phyloP scores from a whole-genome alignment of 2,329 filamentous ascomycete genomes.

The Trichoderma oligosporum region DNA sequence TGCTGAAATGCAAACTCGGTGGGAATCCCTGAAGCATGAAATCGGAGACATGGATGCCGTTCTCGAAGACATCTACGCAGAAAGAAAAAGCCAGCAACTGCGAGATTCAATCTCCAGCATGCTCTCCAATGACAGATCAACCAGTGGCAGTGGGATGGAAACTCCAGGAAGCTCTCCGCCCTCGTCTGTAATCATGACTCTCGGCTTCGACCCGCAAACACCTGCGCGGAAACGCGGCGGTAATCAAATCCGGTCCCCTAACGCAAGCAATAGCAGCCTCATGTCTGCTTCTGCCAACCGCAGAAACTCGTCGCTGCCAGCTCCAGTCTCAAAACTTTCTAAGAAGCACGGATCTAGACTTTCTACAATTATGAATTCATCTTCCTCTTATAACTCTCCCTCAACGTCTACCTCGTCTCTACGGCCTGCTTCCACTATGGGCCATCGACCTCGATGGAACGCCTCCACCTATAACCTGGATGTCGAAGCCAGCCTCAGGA shows the following conservation, averaged over 20 bases:
- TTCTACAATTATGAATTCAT: slow-evolving; percentile 47
- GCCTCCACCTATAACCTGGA: slow-evolving; percentile 59
- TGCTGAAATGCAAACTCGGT: slow-evolving; percentile 78
- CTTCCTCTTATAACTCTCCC: slow-evolving; percentile 44
- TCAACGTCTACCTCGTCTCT: slow-evolving; percentile 37
- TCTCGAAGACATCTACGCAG: slow-evolving; percentile 67
- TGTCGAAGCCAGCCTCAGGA: slow-evolving; percentile 61
- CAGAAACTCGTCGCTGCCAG: slow-evolving; percentile 48
- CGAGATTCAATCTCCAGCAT: slow-evolving; percentile 93
- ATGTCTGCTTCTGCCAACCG: slow-evolving; percentile 45
- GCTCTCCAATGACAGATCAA: slow-evolving; percentile 75
- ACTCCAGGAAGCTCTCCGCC: slow-evolving; percentile 66
- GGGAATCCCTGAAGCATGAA: slow-evolving; percentile 69
- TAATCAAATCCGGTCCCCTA: slow-evolving; percentile 47
- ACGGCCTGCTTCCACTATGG: slow-evolving; percentile 44
- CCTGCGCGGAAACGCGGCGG: slow-evolving; percentile 36
- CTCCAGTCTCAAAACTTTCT: slow-evolving; percentile 38
- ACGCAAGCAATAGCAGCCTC: slow-evolving; percentile 44
- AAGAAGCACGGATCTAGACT: slow-evolving; percentile 44
- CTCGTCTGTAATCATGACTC: slow-evolving; percentile 57
- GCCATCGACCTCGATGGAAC: slow-evolving; percentile 70
- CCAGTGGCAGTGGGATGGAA: slow-evolving; percentile 63
- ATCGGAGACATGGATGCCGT: slow-evolving; percentile 73
- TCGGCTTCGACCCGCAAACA: slow-evolving; percentile 48
- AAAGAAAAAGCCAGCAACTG: slow-evolving; percentile 66